Evolutionary conservation across 805 yeast genomes (phyloP).

Genomic region (Komagataella mondaviorum): DNA sequence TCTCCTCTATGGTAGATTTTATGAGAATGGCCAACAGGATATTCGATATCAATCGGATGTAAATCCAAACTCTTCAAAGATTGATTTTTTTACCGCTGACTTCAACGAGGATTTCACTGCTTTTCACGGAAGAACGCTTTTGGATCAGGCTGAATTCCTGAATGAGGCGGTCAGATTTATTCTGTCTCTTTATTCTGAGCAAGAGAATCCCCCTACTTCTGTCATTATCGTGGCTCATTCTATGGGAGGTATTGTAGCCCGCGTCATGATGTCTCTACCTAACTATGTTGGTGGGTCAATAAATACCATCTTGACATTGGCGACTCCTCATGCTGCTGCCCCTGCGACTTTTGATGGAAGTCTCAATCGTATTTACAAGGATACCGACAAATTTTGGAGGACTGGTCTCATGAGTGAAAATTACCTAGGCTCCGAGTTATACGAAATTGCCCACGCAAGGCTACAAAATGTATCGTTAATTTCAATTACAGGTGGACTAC

Average conservation of each 20-base stretch:
- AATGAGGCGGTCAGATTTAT: constrained; percentile 81
- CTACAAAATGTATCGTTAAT: constrained; percentile 50
- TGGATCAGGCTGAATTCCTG: constrained; percentile 86
- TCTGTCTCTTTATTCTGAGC: constrained; percentile 43
- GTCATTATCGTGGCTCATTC: constrained; percentile 84
- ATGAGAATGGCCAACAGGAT: constrained; percentile 1
- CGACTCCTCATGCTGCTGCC: constrained; percentile 87
- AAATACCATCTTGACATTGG: constrained; percentile 71
- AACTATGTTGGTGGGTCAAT: constrained; percentile 63
- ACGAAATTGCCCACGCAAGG: constrained; percentile 27
- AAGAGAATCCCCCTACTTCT: constrained; percentile 25
- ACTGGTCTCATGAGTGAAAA: constrained; percentile 28
- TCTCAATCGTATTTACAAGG: constrained; percentile 56
- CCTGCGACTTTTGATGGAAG: constrained; percentile 94
- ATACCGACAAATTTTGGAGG: constrained; percentile 73
- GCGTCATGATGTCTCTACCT: constrained; percentile 70
- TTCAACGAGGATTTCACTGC: constrained; percentile 96
- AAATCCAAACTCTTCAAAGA: constrained; percentile 24
- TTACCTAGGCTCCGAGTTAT: constrained; percentile 9
- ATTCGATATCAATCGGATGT: constrained; percentile 11
- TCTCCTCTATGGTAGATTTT: constrained; percentile 28
- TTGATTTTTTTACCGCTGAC: constrained; percentile 86
- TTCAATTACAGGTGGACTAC: constrained; percentile 81
- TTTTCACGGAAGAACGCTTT: constrained; percentile 84
- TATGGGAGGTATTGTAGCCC: constrained; percentile 94